Evolutionary conservation across 768 basidiomycete species (phyloP).

Genomic region (Lactarius tabidus): DNA sequence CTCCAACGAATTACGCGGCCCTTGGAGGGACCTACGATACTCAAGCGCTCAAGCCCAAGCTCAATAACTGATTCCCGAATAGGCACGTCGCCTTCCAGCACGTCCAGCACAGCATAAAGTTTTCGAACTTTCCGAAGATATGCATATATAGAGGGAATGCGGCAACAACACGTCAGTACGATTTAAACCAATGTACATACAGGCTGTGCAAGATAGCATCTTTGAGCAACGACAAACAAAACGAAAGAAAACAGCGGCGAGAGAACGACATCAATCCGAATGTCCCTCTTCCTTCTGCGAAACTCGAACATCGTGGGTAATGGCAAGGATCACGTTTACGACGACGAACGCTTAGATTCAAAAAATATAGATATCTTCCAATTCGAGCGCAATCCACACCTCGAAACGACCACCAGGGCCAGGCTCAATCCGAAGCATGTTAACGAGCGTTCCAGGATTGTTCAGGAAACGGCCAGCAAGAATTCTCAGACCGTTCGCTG

Average conservation of each 20-base stretch:
- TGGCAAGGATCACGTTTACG: background rate
- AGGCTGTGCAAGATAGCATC: background rate
- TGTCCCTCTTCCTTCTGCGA: background rate
- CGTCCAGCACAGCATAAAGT: no score
- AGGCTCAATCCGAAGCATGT: background rate
- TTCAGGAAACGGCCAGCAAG: background rate
- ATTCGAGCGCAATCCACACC: constrained; percentile 2
- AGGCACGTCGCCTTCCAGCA: no score
- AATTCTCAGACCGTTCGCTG: background rate
- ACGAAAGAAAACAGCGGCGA: background rate
- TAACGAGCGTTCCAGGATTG: background rate
- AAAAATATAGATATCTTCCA: background rate
- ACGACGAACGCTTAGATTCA: background rate
- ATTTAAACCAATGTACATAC: no score
- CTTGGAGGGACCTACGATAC: no score
- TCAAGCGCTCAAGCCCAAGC: no score
- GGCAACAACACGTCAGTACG: no score
- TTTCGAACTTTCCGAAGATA: no score
- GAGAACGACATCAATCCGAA: background rate
- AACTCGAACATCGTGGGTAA: background rate
- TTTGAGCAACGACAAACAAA: background rate
- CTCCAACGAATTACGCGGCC: no score
- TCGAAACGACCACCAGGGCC: background rate
- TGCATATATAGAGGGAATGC: no score
- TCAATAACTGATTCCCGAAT: no score